These are phyloP conservation scores for Pholiota microspora DNA, from an alignment of 768 basidiomycete species.

Conservation along the genomic window DNA sequence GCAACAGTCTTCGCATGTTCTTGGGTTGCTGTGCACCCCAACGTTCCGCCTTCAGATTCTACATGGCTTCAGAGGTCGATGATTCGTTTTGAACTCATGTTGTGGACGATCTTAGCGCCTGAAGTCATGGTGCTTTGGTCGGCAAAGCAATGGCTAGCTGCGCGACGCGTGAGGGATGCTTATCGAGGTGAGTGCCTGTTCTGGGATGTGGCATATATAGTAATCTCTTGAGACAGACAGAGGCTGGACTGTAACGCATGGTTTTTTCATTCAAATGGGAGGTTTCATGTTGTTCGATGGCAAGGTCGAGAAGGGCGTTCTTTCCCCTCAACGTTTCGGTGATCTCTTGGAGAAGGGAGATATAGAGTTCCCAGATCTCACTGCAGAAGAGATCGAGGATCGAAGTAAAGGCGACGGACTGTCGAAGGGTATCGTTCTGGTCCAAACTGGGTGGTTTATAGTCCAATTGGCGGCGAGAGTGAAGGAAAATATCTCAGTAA, in stretches of 20 bases:
- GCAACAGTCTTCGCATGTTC: conserved; percentile 7
- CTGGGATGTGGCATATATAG: too few species aligned
- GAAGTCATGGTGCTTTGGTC: conserved; percentile 17
- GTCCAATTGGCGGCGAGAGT: conserved; percentile 23
- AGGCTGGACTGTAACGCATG: conserved; percentile 12
- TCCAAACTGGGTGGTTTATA: conserved; percentile 32
- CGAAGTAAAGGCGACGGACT: conserved; percentile 28
- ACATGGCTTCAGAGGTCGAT: background rate
- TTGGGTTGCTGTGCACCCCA: conserved; percentile 8
- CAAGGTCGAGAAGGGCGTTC: background rate
- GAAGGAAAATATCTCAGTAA: conserved; percentile 22
- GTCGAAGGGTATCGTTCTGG: conserved; percentile 27
- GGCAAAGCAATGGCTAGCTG: conserved; percentile 14
- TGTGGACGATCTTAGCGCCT: conserved; percentile 12
- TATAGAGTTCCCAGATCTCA: conserved; percentile 3
- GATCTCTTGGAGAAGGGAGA: background rate
- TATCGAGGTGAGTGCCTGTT: background rate
- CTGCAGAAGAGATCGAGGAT: conserved; percentile 11
- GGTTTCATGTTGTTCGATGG: conserved; percentile 5
- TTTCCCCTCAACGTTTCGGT: background rate
- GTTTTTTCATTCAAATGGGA: conserved; percentile 13
- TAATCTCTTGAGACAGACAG: background rate
- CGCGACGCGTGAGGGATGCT: background rate
- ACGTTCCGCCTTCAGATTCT: background rate
- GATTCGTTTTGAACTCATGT: conserved; percentile 3